Percentiles rank a stretch among this genome's conserved stretches.
Evolutionary conservation across 371 early-diverging fungal species (phyloP).

Genomic region (Conidiobolus incongruus): DNA sequence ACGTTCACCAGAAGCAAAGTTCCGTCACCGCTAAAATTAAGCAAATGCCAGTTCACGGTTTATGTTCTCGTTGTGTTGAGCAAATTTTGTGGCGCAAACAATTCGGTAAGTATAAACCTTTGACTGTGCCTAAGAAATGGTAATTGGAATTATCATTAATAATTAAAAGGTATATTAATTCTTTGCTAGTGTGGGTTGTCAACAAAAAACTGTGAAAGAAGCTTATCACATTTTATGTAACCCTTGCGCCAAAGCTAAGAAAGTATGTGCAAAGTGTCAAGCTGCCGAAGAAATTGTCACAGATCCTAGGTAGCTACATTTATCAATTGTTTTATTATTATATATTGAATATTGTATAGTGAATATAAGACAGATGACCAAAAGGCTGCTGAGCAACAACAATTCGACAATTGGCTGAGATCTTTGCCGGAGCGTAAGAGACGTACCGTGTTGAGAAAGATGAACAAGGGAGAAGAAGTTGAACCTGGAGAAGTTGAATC

Average conservation of each 20-base stretch:
- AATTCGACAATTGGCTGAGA: constrained; percentile 18
- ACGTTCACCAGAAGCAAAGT: constrained; percentile 66
- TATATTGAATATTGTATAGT: constrained; percentile 2
- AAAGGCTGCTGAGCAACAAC: not conserved
- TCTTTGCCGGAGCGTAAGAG: constrained; percentile 70
- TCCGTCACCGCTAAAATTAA: constrained; percentile 52
- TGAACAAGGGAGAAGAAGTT: constrained; percentile 37
- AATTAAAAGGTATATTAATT: not conserved
- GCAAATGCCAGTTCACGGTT: constrained; percentile 56
- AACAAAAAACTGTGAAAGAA: constrained; percentile 65
- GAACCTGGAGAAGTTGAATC: constrained; percentile 10
- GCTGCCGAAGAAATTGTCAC: constrained; percentile 35
- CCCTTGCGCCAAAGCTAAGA: constrained; percentile 50
- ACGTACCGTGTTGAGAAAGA: constrained; percentile 53
- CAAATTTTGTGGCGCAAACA: constrained; percentile 79
- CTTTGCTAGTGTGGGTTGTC: constrained; percentile 29
- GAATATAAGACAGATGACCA: not conserved
- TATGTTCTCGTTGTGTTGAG: constrained; percentile 78
- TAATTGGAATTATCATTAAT: constrained; percentile 15
- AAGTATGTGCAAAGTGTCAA: constrained; percentile 86
- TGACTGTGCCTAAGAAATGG: constrained; percentile 79
- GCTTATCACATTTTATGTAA: constrained; percentile 91
- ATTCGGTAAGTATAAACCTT: constrained; percentile 90
- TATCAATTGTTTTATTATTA: not conserved
- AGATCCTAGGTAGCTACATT: constrained; percentile 17